These are phyloP conservation scores for Colletotrichum noveboracense DNA, from an alignment of 2,329 filamentous ascomycete genomes.

Conservation along the genomic window DNA sequence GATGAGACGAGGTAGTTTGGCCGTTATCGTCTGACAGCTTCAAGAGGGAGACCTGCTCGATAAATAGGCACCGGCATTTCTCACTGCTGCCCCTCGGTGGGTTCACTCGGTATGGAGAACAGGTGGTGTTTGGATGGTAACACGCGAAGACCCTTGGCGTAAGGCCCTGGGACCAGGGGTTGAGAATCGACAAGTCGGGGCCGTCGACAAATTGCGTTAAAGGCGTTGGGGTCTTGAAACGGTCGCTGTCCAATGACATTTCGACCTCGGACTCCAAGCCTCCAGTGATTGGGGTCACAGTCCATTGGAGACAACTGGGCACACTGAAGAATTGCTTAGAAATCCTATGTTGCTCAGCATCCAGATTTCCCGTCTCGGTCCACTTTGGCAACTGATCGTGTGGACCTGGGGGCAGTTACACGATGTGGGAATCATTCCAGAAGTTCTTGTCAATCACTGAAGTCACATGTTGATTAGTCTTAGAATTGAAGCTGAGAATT, in stretches of 20 bases:
- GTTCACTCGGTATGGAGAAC: not conserved
- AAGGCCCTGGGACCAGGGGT: not conserved
- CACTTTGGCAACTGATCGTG: not conserved
- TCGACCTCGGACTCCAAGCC: not conserved
- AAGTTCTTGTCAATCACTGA: not conserved
- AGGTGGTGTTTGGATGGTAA: not conserved
- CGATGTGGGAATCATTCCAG: not conserved
- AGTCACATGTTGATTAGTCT: not conserved
- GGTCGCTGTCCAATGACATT: not conserved
- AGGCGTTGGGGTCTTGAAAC: not conserved
- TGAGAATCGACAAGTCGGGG: not conserved
- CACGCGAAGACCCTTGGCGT: not conserved
- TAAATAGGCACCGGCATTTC: not conserved
- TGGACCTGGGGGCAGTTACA: not conserved
- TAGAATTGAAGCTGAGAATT: fast-evolving
- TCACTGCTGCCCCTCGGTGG: not conserved
- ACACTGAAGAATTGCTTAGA: conserved; percentile 2
- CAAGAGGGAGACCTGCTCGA: not conserved
- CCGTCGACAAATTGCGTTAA: not conserved
- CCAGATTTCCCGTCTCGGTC: not conserved
- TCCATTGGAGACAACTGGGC: not conserved
- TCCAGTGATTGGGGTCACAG: conserved; percentile 8
- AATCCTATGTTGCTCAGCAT: not conserved
- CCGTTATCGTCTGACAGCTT: not conserved
- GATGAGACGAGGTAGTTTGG: not conserved